These are phyloP conservation scores for Dothistroma pini DNA, from an alignment of 2,329 filamentous ascomycete species.

Conservation along the genomic window DNA sequence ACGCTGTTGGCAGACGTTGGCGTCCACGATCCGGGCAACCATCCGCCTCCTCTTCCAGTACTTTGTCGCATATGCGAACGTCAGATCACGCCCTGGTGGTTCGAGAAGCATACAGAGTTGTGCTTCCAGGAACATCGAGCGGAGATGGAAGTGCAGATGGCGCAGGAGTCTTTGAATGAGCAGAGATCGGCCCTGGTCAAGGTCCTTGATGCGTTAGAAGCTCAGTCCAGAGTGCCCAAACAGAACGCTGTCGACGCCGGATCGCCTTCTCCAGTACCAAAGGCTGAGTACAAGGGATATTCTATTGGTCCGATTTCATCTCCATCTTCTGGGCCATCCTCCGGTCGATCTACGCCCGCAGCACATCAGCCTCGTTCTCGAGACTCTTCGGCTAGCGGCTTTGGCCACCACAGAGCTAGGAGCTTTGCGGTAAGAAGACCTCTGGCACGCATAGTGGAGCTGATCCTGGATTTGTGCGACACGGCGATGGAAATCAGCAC, in stretches of 20 bases:
- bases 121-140: constrained; percentile 94
- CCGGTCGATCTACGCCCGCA: constrained; percentile 66
- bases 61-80: constrained; percentile 97
- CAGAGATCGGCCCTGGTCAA: constrained; percentile 94
- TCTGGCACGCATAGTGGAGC: constrained; percentile 86
- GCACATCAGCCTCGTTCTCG: constrained; percentile 63
- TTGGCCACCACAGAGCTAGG: constrained; percentile 74
- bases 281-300: constrained; percentile 80
- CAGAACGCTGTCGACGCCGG: constrained; percentile 51
- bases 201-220: constrained; percentile 87
- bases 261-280: constrained; percentile 30
- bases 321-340: constrained; percentile 64
- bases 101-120: constrained; percentile 96
- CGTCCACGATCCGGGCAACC: constrained; percentile 67
- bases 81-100: constrained; percentile 98
- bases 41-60: constrained; percentile 77
- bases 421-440: constrained; percentile 91
- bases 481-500: constrained; percentile 93
- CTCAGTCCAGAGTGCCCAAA: constrained; percentile 62
- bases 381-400: constrained; percentile 61
- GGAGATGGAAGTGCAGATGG: constrained; percentile 96
- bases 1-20: constrained; percentile 83
- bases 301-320: constrained; percentile 71
- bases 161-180: constrained; percentile 86
- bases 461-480: constrained; percentile 91